Conservation (phyloP, 768 basidiomycete genomes). For the Calocybe indica region DNA sequence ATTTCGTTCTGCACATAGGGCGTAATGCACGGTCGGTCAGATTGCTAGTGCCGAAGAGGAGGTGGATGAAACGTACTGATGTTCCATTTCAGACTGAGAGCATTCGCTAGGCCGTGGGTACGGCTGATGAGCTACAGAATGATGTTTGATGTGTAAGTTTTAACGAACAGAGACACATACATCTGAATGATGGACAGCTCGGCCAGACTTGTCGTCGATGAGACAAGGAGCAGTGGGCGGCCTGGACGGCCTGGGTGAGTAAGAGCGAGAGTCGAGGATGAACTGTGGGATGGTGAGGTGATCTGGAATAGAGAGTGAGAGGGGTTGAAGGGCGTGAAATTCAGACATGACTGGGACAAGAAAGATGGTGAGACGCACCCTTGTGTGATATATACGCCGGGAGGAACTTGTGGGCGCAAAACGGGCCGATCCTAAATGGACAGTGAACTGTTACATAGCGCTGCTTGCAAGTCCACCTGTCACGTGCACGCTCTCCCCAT, state of each 20-base stretch:
- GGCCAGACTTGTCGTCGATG: conserved; percentile 51
- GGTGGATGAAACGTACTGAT: conserved; percentile 30
- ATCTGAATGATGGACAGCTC: conserved; percentile 37
- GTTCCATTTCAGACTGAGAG: conserved; percentile 38
- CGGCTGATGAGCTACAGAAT: conserved; percentile 30
- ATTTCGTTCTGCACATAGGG: conserved; percentile 29
- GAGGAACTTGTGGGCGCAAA: not conserved
- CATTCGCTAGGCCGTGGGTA: conserved; percentile 49
- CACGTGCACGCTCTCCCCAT: conserved; percentile 23
- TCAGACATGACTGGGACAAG: conserved; percentile 20
- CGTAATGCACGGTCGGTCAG: conserved; percentile 1
- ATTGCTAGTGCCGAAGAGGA: not conserved
- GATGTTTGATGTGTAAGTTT: too few species aligned
- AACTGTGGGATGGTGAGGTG: conserved; percentile 64
- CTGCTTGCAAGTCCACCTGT: not conserved
- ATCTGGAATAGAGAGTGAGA: conserved; percentile 46
- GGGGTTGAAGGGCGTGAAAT: conserved; percentile 23
- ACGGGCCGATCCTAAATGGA: too few species aligned
- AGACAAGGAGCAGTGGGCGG: conserved; percentile 45
- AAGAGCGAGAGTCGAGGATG: conserved; percentile 39
- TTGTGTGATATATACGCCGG: not conserved
- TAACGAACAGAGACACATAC: conserved; percentile 22
- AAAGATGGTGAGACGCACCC: not conserved
- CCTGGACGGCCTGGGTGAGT: conserved; percentile 37
- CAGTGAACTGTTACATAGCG: too few species aligned